Percentiles rank a stretch among this genome's conserved stretches.
phyloP scores from a whole-genome alignment of 1,139 yeast genomes.

The Yamadazyma sp. region DNA sequence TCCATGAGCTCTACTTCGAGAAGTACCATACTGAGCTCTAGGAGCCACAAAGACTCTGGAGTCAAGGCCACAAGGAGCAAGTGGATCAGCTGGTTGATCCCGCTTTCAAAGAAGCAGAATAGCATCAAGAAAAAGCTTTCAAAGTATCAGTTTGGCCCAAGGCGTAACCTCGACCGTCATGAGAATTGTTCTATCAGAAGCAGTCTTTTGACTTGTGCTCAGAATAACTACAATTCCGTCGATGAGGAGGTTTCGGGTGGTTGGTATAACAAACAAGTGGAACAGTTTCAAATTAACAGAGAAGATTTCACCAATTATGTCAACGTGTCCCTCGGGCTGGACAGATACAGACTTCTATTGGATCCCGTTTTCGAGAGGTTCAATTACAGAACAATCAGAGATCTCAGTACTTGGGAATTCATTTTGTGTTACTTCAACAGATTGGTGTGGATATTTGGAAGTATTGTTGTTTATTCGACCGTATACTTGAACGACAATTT shows the following conservation, averaged over 20 bases:
- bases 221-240: constrained; percentile 5
- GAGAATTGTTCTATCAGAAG: constrained; percentile 1
- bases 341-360: constrained; percentile 13
- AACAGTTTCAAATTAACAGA: constrained; percentile 4
- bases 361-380: constrained; percentile 20
- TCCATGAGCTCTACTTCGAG: neutral
- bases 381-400: constrained; percentile 11
- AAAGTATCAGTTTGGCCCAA: constrained; percentile 9
- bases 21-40: neutral
- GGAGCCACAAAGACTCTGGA: neutral
- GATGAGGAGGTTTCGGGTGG: constrained; percentile 9
- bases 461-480: constrained; percentile 10
- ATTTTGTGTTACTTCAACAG: constrained; percentile 10
- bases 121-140: constrained; percentile 14
- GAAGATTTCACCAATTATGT: constrained; percentile 14
- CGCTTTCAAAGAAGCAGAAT: constrained; percentile 4
- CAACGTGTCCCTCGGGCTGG: constrained; percentile 13
- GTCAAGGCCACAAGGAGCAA: neutral
- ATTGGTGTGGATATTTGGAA: constrained; percentile 13
- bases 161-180: neutral
- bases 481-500: constrained; percentile 7
- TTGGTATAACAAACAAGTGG: neutral
- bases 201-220: constrained; percentile 5
- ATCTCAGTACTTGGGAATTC: constrained; percentile 9
- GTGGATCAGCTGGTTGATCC: constrained; percentile 14